A percentile compares a stretch with the other conserved stretches of the same genome.
These are phyloP conservation scores for Cyclotella atomus DNA, from an alignment of 108 stramenopile genomes.

Conservation along the genomic window DNA sequence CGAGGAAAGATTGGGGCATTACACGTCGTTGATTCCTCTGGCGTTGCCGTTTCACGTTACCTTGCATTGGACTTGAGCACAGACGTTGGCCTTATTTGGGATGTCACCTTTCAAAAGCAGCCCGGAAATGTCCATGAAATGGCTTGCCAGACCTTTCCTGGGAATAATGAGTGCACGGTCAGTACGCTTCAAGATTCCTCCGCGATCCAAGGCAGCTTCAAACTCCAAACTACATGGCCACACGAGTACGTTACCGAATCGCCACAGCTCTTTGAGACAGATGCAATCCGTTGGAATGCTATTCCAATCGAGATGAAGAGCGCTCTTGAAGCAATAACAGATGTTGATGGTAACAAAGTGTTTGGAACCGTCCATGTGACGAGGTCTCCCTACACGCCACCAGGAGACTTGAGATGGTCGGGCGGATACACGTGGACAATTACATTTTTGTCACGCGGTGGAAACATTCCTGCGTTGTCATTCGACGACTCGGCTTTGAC, in stretches of 20 bases:
- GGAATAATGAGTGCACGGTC: slow-evolving; percentile 34
- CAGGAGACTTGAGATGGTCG: slow-evolving; percentile 62
- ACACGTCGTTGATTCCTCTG: slow-evolving; percentile 44
- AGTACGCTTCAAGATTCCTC: slow-evolving; percentile 53
- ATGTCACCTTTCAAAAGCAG: slow-evolving; percentile 55
- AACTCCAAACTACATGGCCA: slow-evolving; percentile 55
- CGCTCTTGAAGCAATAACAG: slow-evolving; percentile 39
- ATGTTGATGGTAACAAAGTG: slow-evolving; percentile 39
- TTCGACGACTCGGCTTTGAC: slow-evolving; percentile 30
- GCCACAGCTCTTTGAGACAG: slow-evolving; percentile 34
- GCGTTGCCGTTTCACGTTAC: slow-evolving; percentile 43
- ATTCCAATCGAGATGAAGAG: slow-evolving; percentile 34
- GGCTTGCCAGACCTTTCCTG: slow-evolving; percentile 46
- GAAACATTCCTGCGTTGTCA: slow-evolving; percentile 72
- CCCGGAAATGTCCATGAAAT: slow-evolving; percentile 56
- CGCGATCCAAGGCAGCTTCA: slow-evolving; percentile 51
- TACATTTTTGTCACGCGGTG: slow-evolving; percentile 62
- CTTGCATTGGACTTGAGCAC: slow-evolving; percentile 27
- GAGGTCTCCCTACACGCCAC: slow-evolving; percentile 53
- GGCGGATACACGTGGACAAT: slow-evolving; percentile 87
- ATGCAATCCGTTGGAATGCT: slow-evolving; percentile 46
- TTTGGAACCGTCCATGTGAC: slow-evolving; percentile 70
- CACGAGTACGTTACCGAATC: slow-evolving; percentile 60
- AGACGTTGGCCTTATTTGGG: slow-evolving; percentile 58
- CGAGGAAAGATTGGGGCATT: slow-evolving; percentile 54